phyloP scores from a whole-genome alignment of 2,329 filamentous ascomycete species.

The Cladophialophora psammophila region DNA sequence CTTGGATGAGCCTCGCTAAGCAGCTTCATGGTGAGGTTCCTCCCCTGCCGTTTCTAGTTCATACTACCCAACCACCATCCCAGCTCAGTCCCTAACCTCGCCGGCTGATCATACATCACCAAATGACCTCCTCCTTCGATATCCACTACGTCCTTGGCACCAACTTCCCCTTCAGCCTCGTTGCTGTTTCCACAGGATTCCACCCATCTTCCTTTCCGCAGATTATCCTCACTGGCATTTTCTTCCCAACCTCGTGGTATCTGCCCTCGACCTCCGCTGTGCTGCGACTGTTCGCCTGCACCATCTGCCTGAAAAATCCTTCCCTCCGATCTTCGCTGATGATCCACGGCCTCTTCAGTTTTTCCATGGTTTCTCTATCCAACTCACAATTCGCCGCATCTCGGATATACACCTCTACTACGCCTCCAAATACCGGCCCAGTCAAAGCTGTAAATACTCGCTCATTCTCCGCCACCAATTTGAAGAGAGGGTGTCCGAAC shows the following conservation, averaged over 20 bases:
- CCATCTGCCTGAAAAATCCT: conserved; percentile 52
- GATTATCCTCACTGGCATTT: conserved; percentile 51
- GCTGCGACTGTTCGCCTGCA: conserved; percentile 46
- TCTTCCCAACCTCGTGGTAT: conserved; percentile 48
- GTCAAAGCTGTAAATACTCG: conserved; percentile 47
- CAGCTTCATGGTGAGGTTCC: too few species aligned
- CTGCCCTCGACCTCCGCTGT: conserved; percentile 49
- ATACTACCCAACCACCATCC: conserved; percentile 44
- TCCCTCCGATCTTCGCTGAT: conserved; percentile 41
- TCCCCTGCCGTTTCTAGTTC: background rate
- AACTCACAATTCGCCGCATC: conserved; percentile 48
- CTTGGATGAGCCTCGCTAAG: too few species aligned
- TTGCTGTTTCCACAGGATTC: conserved; percentile 53
- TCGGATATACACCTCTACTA: conserved; percentile 52
- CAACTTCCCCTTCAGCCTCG: conserved; percentile 44
- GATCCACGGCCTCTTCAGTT: conserved; percentile 50
- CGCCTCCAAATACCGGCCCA: conserved; percentile 47
- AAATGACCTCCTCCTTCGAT: conserved; percentile 55
- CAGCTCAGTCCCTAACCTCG: conserved; percentile 50
- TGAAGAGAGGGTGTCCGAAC: conserved; percentile 55
- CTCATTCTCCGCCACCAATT: conserved; percentile 48
- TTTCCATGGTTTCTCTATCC: conserved; percentile 45
- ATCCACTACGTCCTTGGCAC: conserved; percentile 46
- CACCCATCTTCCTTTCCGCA: conserved; percentile 56
- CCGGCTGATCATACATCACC: conserved; percentile 54